Conservation (phyloP, 75 land plant species). For the Cryptomeria japonica region DNA sequence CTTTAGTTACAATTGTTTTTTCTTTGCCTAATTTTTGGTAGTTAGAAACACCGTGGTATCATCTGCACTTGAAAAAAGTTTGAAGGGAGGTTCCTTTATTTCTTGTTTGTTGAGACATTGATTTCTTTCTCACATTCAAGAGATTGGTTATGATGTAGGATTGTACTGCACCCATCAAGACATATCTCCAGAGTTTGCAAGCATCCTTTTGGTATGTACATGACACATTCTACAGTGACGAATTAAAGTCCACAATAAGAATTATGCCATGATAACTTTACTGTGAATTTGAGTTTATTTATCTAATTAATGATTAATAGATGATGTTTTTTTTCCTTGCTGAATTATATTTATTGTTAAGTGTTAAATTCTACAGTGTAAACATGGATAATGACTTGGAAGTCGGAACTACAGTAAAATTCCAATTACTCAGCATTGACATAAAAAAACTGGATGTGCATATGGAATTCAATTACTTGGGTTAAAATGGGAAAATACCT, state of each 20-base stretch:
- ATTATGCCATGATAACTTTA: neutral
- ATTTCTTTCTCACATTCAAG: constrained; percentile 1
- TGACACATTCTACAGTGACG: neutral
- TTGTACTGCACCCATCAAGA: constrained; percentile 98
- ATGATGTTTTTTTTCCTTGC: neutral
- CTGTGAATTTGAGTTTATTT: neutral
- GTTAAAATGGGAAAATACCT: too few species aligned
- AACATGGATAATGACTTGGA: neutral
- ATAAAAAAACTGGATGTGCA: too few species aligned
- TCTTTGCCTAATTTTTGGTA: neutral
- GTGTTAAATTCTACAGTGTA: neutral
- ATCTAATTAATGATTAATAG: neutral
- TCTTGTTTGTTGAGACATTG: constrained; percentile 3
- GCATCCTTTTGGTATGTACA: constrained; percentile 84
- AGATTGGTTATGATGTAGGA: constrained; percentile 42
- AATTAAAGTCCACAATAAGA: neutral
- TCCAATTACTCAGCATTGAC: too few species aligned
- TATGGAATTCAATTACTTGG: too few species aligned
- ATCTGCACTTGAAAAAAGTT: neutral
- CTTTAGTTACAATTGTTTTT: neutral
- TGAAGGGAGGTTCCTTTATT: neutral
- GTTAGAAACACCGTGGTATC: neutral
- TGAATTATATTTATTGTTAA: neutral
- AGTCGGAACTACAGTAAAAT: neutral
- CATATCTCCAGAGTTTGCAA: constrained; percentile 94